Base-by-base conservation (phyloP, 225 moss, liverwort and hornwort species). In the Pleurozium schreberi region DNA sequence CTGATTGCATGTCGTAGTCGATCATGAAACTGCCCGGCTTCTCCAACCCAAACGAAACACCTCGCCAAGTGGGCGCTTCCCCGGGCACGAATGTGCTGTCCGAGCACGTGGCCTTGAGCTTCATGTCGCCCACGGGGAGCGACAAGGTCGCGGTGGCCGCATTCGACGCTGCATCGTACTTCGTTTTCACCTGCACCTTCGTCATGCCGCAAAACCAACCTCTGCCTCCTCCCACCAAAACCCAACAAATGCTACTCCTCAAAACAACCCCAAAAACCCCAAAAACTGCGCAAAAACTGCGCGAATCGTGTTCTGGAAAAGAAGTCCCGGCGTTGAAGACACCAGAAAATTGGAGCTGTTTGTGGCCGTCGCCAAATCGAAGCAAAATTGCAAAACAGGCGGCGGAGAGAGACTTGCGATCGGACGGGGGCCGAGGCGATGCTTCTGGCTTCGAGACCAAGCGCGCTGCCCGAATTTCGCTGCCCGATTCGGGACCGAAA, bases 21-120 rank as follows among this genome's bases (percentile, higher is more conserved):
- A 98, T 93, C 86, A 97, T 85, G 88, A 98, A 98, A 22, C 92
- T 84, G 76, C 96, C 98, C 18, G 98, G 97, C 90, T 98, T 98
- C 92, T 98, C 98, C 43, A 96, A 67, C 3, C 98, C 98, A 62
- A 98, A 77, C 18, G 96, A 93, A 77, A 98, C 91, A 80, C 98
- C 98, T 81, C 92, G 91, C 84, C 96, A 82, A 59, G 86, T 80
- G 58, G 88, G 81, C 73, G 84, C 67, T 11, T 77, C 87, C 3
- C 95, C 96, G 75, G 91, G 89, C 66, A 90, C 89, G 87, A 97
- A 96, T 12, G 97, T 96, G 47, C 81, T 75, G 87, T 97, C 97
- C 19, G 96, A 89, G 88, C 96, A 94, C 52, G 94, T 92, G 33
- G 96, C 96, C 91, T 95, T 98, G 63, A 98, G 71, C 94, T 95